Evolutionary conservation across 208 protist species (phyloP).

Genomic region (Lotmaria passim): DNA sequence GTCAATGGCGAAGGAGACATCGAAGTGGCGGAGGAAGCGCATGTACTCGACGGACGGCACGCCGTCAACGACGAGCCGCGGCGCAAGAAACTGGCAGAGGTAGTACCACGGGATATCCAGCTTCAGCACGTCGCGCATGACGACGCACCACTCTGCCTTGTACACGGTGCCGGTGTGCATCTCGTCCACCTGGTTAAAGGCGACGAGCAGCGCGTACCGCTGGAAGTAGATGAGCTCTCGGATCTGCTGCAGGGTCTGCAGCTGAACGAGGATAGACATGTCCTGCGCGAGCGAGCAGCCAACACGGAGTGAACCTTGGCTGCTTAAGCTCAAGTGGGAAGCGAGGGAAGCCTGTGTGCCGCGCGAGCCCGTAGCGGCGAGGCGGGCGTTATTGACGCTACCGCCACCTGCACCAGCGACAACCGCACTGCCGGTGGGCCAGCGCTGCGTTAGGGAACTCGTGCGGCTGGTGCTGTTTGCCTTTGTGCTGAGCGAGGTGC

Average conservation of each 20-base stretch:
- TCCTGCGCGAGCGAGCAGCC: constrained; percentile 24
- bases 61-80: constrained; percentile 57
- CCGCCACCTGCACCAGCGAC: neutral
- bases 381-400: neutral
- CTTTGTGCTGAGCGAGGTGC: neutral
- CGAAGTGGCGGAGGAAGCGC: constrained; percentile 75
- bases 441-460: constrained; percentile 1
- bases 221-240: constrained; percentile 77
- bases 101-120: constrained; percentile 89
- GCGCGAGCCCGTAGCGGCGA: neutral
- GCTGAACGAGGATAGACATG: constrained; percentile 45
- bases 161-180: constrained; percentile 71
- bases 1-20: constrained; percentile 48
- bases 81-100: constrained; percentile 72
- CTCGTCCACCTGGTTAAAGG: constrained; percentile 78
- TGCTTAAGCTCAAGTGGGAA: constrained; percentile 9
- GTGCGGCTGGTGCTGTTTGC: neutral
- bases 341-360: constrained; percentile 11
- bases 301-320: neutral
- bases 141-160: constrained; percentile 85
- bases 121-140: constrained; percentile 71
- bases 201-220: constrained; percentile 74
- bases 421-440: neutral
- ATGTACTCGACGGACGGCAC: constrained; percentile 81
- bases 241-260: constrained; percentile 58